Evolutionary conservation across 1,284 basidiomycete species (phyloP), one percentile per base, ranked within the genome.

Genomic region (Tilletiaria anomala): DNA sequence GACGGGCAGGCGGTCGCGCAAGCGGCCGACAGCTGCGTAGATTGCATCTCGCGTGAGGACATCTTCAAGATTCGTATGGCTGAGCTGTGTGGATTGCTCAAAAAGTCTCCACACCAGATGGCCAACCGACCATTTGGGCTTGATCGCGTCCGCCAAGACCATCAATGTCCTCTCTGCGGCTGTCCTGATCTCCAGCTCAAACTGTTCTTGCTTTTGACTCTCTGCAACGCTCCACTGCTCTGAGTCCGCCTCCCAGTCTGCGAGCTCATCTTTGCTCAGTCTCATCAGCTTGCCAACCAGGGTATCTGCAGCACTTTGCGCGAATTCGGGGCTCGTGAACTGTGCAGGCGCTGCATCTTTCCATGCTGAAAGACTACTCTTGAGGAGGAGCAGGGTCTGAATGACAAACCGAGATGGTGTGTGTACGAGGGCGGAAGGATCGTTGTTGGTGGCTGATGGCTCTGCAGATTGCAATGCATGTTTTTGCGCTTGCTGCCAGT

Each of bases 211-310:
- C 42, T 57, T 42, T 15, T 37, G 31, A 19, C 54, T 50, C 40
- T 65, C 59, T 12, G 53, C 56, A 2, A 61, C 48, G 11, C 52
- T 47, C 50, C 58, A 66, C 19, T 51, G 51, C 38, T 66, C 63
- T 2, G 62, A 47, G 29, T 54, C 55, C 2, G 44, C 46, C 32
- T 56, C 47, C 63, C 63, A 66, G 19, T 50, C 37, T 39, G 50
- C 53, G 12, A 66, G 48, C 20, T 63, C 62, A 16, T 54, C 47
- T 5, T 35, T 17, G 15, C 53, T 59, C 23, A 66, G 52, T 4
- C 50, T 49, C 54, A 66, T 54, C 18, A 63, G 55, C 19, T 50
- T 43, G 1, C 45, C 43, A 20, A 62, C 47, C 6, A 66, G 44
- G 5, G 58, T 46, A n/a, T 66, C 56, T 19, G 52, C 52, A 10